Evolutionary conservation across 371 early-diverging fungal species (phyloP), one percentile per base, ranked within the genome.

Genomic region (Racocetra persica): DNA sequence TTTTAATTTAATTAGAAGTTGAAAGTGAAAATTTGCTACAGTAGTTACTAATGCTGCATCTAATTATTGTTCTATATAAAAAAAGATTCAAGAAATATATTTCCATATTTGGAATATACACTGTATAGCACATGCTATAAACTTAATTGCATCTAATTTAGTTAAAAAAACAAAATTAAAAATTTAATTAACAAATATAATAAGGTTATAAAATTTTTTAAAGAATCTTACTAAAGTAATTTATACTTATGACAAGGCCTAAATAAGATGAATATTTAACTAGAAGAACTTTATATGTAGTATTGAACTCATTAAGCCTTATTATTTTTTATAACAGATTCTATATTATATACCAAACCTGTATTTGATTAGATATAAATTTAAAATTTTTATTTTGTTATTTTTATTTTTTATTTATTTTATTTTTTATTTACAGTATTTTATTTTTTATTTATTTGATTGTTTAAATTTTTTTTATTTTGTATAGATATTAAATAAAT

Each of bases 301-400:
- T 13, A 4, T 18, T 11, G 20, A 38, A 66, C 38, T 14, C 2
- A 16, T 4, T 66, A 41, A 20, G n/a, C 2, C 2, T 66, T 41
- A 38, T 36, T 66, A 32, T 66, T 32, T 66, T 32, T 66, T 14
- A 32, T 20, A 18, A 66, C 66, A 32, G 36, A 66, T 66, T 66
- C 38, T 18, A 66, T 66, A 41, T 20, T 66, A 66, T 32, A 11
- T 41, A 41, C 38, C 11, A 16, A 20, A 14, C 41, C 66, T 18
- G 66, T 66, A 18, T 66, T 66, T 38, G 20, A 66, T 66, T 66
- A 32, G 41, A 32, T 32, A 32, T 2, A 32, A 32, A 32, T 32
- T 2, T 32, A 4, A 32, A 32, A 32, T 32, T 1, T 32, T 32
- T 32, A 32, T 32, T 32, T 32, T 32, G 4, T 32, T 32, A 32